phyloP scores from a whole-genome alignment of 257 asterid species.

The Leonotis leonurus region DNA sequence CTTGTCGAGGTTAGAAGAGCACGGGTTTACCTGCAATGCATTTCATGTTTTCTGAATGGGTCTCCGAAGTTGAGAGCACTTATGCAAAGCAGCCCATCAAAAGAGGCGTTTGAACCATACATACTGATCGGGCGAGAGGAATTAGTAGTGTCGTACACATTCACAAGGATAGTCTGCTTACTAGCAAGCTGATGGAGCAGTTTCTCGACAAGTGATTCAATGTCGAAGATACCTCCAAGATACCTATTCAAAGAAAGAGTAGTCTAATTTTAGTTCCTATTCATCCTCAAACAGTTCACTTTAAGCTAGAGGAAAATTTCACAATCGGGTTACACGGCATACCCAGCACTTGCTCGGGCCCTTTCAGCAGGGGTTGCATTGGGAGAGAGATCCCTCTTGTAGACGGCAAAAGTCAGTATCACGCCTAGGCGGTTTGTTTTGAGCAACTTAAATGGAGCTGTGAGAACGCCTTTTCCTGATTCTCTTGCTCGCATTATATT shows the following conservation, averaged over 20 bases:
- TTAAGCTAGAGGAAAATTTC: too few species aligned
- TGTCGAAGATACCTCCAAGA: slow-evolving; percentile 96
- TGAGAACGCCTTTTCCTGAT: slow-evolving; percentile 94
- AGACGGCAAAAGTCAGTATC: slow-evolving; percentile 91
- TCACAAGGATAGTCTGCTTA: slow-evolving; percentile 86
- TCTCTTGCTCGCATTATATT: slow-evolving; percentile 92
- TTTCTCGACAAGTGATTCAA: slow-evolving; percentile 96
- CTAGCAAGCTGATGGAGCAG: slow-evolving; percentile 97
- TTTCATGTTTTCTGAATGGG: slow-evolving; percentile 89
- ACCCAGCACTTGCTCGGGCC: slow-evolving; percentile 83
- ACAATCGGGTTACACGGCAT: slow-evolving; percentile 15
- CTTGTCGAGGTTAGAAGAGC: not conserved
- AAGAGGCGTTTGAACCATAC: slow-evolving; percentile 63
- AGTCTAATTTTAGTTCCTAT: not conserved
- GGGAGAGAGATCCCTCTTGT: slow-evolving; percentile 61
- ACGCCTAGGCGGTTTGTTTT: slow-evolving; percentile 94
- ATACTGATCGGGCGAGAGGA: slow-evolving; percentile 71
- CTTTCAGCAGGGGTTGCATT: slow-evolving; percentile 69
- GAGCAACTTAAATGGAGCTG: slow-evolving; percentile 90
- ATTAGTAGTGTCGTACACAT: slow-evolving; percentile 77
- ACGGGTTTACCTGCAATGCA: slow-evolving; percentile 80
- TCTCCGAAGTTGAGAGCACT: slow-evolving; percentile 91
- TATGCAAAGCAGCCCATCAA: slow-evolving; percentile 47
- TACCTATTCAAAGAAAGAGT: slow-evolving; percentile 48
- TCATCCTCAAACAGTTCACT: not conserved